Percentiles rank a stretch among this genome's conserved stretches.
These are phyloP conservation scores for Epichloe baconii DNA, from an alignment of 2,329 filamentous ascomycete species.

Conservation along the genomic window DNA sequence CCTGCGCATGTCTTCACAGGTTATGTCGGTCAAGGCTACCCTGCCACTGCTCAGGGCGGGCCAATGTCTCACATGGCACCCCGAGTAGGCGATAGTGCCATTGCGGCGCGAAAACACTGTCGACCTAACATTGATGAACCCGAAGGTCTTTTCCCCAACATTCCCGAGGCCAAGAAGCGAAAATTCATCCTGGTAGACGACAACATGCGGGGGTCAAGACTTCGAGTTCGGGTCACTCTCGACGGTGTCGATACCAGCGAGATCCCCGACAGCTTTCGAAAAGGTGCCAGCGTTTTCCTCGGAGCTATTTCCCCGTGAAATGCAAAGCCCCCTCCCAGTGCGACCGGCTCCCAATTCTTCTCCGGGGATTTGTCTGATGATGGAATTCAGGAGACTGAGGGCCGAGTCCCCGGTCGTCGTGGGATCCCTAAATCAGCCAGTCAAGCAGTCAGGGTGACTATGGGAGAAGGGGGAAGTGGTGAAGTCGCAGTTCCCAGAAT, in stretches of 20 bases:
- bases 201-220: conserved; percentile 59
- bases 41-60: conserved; percentile 33
- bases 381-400: conserved; percentile 37
- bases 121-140: conserved; percentile 43
- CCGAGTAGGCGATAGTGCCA: conserved; percentile 19
- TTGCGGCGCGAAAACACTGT: conserved; percentile 23
- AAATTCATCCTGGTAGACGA: conserved; percentile 97
- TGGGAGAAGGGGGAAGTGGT: conserved; percentile 54
- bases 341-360: conserved; percentile 64
- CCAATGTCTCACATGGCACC: conserved; percentile 51
- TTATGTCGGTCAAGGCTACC: conserved; percentile 49
- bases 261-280: conserved; percentile 90
- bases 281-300: conserved; percentile 76
- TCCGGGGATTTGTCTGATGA: conserved; percentile 49
- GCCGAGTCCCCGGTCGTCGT: conserved; percentile 26
- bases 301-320: conserved; percentile 84
- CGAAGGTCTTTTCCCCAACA: conserved; percentile 68
- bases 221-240: conserved; percentile 85
- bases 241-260: conserved; percentile 89
- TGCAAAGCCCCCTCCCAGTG: conserved; percentile 75
- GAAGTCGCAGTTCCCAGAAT: conserved; percentile 66
- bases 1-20: conserved; percentile 62
- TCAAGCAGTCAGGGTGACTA: conserved; percentile 46
- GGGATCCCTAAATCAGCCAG: conserved; percentile 19
- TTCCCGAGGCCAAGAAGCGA: conserved; percentile 80